These are phyloP conservation scores for Paramecium primaurelia DNA, from an alignment of 73 alveolate species.

Conservation along the genomic window DNA sequence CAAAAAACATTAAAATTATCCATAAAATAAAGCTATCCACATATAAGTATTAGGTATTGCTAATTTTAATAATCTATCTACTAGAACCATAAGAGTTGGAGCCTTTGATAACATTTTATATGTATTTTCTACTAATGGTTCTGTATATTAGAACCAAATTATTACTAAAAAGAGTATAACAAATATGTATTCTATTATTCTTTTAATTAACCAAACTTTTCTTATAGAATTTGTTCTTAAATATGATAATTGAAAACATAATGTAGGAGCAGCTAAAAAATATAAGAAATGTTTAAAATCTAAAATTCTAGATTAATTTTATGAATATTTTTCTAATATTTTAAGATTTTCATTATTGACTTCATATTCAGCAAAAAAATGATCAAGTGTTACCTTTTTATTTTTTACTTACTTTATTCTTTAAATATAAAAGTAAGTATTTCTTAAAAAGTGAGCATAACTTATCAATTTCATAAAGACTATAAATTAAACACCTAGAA, in stretches of 20 bases:
- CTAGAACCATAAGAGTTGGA: neutral
- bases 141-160: constrained; percentile 55
- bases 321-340: neutral
- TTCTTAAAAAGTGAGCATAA: constrained; percentile 59
- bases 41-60: constrained; percentile 77
- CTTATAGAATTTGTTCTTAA: constrained; percentile 67
- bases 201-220: constrained; percentile 56
- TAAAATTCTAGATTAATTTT: neutral
- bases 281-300: constrained; percentile 44
- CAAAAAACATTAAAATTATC: constrained; percentile 76
- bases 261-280: constrained; percentile 73
- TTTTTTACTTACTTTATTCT: constrained; percentile 33
- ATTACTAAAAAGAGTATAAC: constrained; percentile 43
- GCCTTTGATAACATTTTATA: constrained; percentile 42
- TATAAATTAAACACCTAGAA: constrained; percentile 10
- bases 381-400: neutral
- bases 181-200: constrained; percentile 59
- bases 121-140: constrained; percentile 59
- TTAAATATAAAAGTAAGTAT: neutral
- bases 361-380: constrained; percentile 12
- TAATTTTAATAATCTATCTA: constrained; percentile 62
- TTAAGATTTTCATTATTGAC: neutral
- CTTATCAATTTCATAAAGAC: constrained; percentile 37
- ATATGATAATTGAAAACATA: constrained; percentile 73
- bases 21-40: constrained; percentile 83